A percentile compares a stretch with the other conserved stretches of the same genome.
These are phyloP conservation scores for Adansonia digitata DNA, from an alignment of 345 rosid genomes.

Conservation along the genomic window DNA sequence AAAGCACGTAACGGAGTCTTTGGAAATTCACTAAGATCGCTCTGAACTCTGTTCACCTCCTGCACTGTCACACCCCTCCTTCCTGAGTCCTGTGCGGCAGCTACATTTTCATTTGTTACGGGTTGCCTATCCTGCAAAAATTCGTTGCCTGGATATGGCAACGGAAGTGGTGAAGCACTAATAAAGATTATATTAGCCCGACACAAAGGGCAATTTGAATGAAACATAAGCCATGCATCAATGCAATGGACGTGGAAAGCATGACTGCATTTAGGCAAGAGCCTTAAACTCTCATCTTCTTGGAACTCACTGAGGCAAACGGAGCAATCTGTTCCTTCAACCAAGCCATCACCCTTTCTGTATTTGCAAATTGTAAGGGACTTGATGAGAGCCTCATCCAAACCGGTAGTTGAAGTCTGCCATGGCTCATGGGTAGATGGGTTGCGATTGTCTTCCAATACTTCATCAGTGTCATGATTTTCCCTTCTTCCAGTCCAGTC, in stretches of 20 bases:
- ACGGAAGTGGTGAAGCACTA: conserved; percentile 24
- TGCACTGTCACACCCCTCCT: too few relatives aligned
- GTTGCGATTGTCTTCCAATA: conserved; percentile 32
- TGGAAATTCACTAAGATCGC: conserved; percentile 6
- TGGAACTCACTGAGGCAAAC: conserved; percentile 85
- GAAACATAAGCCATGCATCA: conserved; percentile 85
- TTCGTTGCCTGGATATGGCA: conserved; percentile 24
- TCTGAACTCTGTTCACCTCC: too few relatives aligned
- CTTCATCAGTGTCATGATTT: conserved; percentile 26
- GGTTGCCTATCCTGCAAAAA: conserved; percentile 3
- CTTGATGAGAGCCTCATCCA: conserved; percentile 71
- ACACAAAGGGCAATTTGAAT: conserved; percentile 85
- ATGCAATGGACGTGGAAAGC: conserved; percentile 79
- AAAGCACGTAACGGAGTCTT: conserved; percentile 30
- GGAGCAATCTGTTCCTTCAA: conserved; percentile 70
- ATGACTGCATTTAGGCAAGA: conserved; percentile 83
- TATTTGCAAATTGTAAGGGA: conserved; percentile 63
- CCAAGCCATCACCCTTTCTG: conserved; percentile 45
- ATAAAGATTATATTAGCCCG: conserved; percentile 55
- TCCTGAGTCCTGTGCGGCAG: conserved; percentile 19
- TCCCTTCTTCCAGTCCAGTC: conserved; percentile 27
- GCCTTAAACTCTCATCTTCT: conserved; percentile 69
- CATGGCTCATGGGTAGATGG: conserved; percentile 57
- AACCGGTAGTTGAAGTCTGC: conserved; percentile 39
- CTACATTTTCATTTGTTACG: neutral